Base-by-base conservation (phyloP, 2,329 filamentous ascomycete genomes). In the Alternaria gansuensis region DNA sequence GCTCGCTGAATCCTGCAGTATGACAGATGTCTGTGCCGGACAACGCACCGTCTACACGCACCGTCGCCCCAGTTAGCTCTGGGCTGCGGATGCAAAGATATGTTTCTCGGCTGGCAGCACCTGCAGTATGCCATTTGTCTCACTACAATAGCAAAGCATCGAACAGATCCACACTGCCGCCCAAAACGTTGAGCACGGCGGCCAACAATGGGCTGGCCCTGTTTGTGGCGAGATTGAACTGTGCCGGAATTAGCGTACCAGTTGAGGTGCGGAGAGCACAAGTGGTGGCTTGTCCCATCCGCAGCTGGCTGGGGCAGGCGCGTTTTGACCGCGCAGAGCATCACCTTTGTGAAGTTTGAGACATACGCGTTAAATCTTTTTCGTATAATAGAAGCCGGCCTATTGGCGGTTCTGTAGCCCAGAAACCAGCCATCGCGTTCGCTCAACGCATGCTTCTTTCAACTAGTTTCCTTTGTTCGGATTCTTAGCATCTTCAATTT, bases 371-470 rank as follows among this genome's bases (percentile, higher is more conserved):
- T 58, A 37, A 40, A n/a, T 46, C 26, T 62, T 52, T 60, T 63
- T 64, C 64, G 64, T 68, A 68, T 68, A 68, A 64, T 62, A 63
- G 43, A 57, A 39, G 51, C 46, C 17, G 55, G 34, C 55, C 21
- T 45, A 48, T 54, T 58, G 36, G 26, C 41, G 48, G 21, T 36
- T 23, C 41, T 39, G 11, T 24, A 53, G 23, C 31, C 56, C 39
- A 63, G 51, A 52, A 61, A 58, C 41, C 56, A 48, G 51, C 46
- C 31, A 40, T 37, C 58, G 46, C 48, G 45, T 52, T 59, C 45
- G 50, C 51, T 62, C 54, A 51, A 46, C 48, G 17, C 36, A 39
- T 17, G 17, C 17, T 4, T 39, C 46, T 29, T 21, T 40, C 50
- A 43, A 54, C 14, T 39, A 21, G 24, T 54, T 62, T 59, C 54